Percentiles rank a stretch among this genome's conserved stretches.
Evolutionary conservation across 805 yeast genomes (phyloP).

Genomic region (Spathaspora arborariae): DNA sequence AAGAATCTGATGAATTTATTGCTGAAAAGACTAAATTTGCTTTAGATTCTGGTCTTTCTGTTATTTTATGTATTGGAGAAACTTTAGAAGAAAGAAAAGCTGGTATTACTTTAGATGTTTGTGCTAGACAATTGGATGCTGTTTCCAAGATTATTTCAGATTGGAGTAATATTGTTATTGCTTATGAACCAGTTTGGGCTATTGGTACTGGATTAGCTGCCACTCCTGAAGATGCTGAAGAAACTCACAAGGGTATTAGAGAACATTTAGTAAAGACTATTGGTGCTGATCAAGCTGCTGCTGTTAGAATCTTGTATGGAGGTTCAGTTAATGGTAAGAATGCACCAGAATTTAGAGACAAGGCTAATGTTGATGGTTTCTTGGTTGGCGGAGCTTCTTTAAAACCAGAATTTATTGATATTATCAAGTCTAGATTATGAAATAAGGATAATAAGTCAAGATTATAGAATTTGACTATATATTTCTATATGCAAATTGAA

Average conservation of each 20-base stretch:
- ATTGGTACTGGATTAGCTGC: conserved; percentile 99
- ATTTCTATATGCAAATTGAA: conserved; percentile 5
- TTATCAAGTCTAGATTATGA: conserved; percentile 86
- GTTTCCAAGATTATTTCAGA: conserved; percentile 75
- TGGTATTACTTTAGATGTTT: conserved; percentile 79
- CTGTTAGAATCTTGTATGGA: conserved; percentile 92
- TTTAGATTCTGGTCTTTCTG: conserved; percentile 81
- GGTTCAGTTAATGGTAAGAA: conserved; percentile 97
- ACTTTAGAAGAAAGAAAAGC: conserved; percentile 92
- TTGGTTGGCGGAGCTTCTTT: conserved; percentile 99
- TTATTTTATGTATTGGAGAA: conserved; percentile 97
- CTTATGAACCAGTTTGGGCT: conserved; percentile 99
- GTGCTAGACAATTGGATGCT: conserved; percentile 86
- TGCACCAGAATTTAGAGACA: conserved; percentile 85
- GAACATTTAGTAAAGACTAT: conserved; percentile 71
- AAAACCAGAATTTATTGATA: conserved; percentile 96
- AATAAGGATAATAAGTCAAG: conserved; percentile 2
- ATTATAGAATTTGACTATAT: background rate
- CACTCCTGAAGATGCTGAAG: conserved; percentile 97
- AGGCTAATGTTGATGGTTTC: conserved; percentile 95
- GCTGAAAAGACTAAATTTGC: conserved; percentile 96
- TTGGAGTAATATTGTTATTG: conserved; percentile 91
- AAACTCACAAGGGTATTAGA: conserved; percentile 87
- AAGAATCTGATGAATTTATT: conserved; percentile 84
- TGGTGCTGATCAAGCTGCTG: conserved; percentile 73